Conservation (phyloP, 2,329 filamentous ascomycete species). For the Calonectria hongkongensis region DNA sequence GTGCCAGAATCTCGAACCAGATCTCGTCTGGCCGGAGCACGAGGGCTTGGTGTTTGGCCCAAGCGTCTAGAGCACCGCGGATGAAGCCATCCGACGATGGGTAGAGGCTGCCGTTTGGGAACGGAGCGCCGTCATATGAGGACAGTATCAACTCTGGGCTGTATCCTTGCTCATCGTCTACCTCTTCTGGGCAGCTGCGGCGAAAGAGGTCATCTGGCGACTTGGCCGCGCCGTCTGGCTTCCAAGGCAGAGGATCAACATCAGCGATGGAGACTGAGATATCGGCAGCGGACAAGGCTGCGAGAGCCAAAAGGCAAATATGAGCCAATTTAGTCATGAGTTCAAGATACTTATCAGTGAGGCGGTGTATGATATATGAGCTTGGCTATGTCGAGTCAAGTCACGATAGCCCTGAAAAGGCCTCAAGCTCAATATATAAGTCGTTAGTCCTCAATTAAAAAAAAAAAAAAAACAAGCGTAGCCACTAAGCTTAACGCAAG, state of each 20-base stretch:
- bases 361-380: not conserved
- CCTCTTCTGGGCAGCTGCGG: conserved; percentile 60
- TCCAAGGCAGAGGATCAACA: conserved; percentile 55
- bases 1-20: conserved; percentile 72
- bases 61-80: conserved; percentile 67
- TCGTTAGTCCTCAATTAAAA: not conserved
- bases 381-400: not conserved
- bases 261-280: conserved; percentile 53
- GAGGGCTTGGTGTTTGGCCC: conserved; percentile 70
- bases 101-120: conserved; percentile 49
- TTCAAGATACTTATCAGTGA: not conserved
- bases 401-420: not conserved
- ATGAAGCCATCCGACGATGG: conserved; percentile 65
- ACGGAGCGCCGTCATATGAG: conserved; percentile 48
- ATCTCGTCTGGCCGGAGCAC: conserved; percentile 72
- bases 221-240: conserved; percentile 46
- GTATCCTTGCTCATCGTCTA: conserved; percentile 46
- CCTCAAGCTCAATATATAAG: not conserved
- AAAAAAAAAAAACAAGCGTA: not conserved
- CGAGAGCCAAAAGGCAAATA: conserved; percentile 43
- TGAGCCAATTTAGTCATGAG: conserved; percentile 34
- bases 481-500: not conserved
- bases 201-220: conserved; percentile 57
- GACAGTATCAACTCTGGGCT: conserved; percentile 55
- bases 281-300: conserved; percentile 45